phyloP scores from a whole-genome alignment of 768 basidiomycete species.

The Amanita muscaria region DNA sequence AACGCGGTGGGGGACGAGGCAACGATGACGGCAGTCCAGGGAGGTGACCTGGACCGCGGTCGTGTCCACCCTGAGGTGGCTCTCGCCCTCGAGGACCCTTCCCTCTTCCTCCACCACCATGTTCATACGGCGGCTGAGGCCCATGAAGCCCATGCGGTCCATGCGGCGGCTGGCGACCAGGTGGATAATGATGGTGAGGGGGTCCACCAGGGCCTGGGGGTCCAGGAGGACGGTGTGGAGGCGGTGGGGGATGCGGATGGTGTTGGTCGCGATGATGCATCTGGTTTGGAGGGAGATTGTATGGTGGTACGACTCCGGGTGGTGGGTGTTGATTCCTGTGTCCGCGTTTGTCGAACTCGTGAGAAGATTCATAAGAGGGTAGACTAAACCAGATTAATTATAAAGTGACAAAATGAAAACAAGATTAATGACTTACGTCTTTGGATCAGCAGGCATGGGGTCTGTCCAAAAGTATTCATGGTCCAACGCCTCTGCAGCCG shows the following conservation, averaged over 20 bases:
- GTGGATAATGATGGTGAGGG: constrained; percentile 10
- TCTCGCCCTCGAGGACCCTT: constrained; percentile 8
- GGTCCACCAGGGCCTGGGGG: constrained; percentile 2
- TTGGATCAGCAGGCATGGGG: constrained; percentile 80
- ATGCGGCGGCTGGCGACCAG: constrained; percentile 6
- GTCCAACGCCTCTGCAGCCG: constrained; percentile 79
- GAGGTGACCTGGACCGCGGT: constrained; percentile 8
- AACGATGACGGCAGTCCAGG: background rate
- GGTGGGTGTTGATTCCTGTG: constrained; percentile 35
- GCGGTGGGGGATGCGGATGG: constrained; percentile 11
- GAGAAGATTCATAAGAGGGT: constrained; percentile 72
- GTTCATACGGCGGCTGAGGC: too few relatives aligned
- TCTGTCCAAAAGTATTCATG: constrained; percentile 94
- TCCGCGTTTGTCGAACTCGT: constrained; percentile 73
- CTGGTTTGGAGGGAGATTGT: constrained; percentile 16
- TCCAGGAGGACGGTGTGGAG: constrained; percentile 6
- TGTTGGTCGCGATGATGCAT: constrained; percentile 15
- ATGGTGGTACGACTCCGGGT: constrained; percentile 4
- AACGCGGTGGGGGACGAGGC: constrained; percentile 14
- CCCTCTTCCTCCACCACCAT: constrained; percentile 10
- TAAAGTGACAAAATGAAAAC: background rate
- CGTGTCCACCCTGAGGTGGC: constrained; percentile 8
- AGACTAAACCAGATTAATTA: constrained; percentile 32
- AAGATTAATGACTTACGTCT: constrained; percentile 42
- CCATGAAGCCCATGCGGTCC: constrained; percentile 4